Evolutionary conservation across 2,329 filamentous ascomycete species (phyloP), one percentile per base, ranked within the genome.

Genomic region (Talaromyces islandicus): DNA sequence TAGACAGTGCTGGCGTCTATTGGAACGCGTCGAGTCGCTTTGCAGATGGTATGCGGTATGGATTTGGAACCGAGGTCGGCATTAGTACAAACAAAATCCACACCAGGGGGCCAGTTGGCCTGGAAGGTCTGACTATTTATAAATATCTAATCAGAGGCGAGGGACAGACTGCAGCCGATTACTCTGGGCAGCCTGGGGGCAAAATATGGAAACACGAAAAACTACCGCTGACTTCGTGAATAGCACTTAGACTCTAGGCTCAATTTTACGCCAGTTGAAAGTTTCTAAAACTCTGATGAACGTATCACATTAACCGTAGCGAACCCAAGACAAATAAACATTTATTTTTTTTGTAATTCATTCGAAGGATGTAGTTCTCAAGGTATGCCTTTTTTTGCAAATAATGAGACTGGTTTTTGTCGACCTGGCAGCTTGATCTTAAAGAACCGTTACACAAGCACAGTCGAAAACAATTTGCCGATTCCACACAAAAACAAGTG

Each of bases 51-150:
- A 97, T 96, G 89, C 84, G 94, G 48, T 97, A 95, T 73, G 94
- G 94, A 7, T 99, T 99, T 76, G 94, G 94, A 54, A 97, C 94
- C 0, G 94, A 99, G 77, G 94, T 99, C 25, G 94, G 94, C 58
- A 97, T 99, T 76, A 95, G 90, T 78, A 99, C 94, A 55, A 99
- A 97, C 81, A 99, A 97, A 81, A 96, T 99, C 64, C 94, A 99
- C 73, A 90, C 91, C 1, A 82, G 94, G 56, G 94, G 94, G 0
- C 94, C 94, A 0, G 94, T 99, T 6, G 94, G 94, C 1, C 79
- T 99, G 57, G 94, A 97, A 71, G 94, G 94, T 0, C 77, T 99
- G 73, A 96, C 91, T 72, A 97, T 97, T 64, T 97, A 99, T 79
- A 97, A 97, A 80, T 99, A 97, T 80, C 86, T 94, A 75, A 83